Percentiles rank a stretch among this genome's conserved stretches.
These are phyloP conservation scores for Arabis hirsuta DNA, from an alignment of 345 rosid genomes.

Conservation along the genomic window DNA sequence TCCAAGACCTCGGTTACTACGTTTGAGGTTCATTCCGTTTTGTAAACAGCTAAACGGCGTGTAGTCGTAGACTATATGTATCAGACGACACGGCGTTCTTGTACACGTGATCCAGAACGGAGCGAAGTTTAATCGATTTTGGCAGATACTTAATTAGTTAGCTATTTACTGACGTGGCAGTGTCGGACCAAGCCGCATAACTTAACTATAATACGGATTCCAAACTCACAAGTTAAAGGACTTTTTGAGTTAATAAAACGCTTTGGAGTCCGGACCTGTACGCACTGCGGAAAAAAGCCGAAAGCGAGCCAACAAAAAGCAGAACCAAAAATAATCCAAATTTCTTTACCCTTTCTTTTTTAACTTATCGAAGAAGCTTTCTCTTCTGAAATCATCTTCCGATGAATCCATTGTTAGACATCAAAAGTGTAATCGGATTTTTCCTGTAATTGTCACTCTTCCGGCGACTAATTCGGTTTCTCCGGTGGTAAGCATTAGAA, in stretches of 20 bases:
- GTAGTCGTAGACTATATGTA: neutral
- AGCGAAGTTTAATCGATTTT: slow-evolving; percentile 6
- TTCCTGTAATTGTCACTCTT: slow-evolving; percentile 7
- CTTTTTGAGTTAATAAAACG: slow-evolving; percentile 37
- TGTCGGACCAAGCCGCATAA: slow-evolving; percentile 6
- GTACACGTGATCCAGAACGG: slow-evolving; percentile 8
- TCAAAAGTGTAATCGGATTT: slow-evolving; percentile 19
- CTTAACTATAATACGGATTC: slow-evolving; percentile 34
- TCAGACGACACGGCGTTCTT: neutral
- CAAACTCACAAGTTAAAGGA: slow-evolving; percentile 11
- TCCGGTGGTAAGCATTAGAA: slow-evolving; percentile 26
- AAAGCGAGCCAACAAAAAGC: slow-evolving; percentile 32
- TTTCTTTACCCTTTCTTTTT: neutral
- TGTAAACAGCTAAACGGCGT: neutral
- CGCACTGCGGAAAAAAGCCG: slow-evolving; percentile 11
- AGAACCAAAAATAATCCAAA: slow-evolving; percentile 2
- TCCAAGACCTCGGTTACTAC: no score
- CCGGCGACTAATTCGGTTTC: slow-evolving; percentile 22
- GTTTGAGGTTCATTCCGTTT: neutral
- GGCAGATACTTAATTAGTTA: neutral
- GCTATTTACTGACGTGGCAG: slow-evolving; percentile 31
- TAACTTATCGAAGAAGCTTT: slow-evolving; percentile 17
- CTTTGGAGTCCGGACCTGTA: slow-evolving; percentile 36
- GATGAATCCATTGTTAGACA: neutral
- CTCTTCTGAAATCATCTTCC: slow-evolving; percentile 2